These are phyloP conservation scores for Penicillium psychrosexuale DNA, from an alignment of 2,329 filamentous ascomycete species.

Conservation along the genomic window DNA sequence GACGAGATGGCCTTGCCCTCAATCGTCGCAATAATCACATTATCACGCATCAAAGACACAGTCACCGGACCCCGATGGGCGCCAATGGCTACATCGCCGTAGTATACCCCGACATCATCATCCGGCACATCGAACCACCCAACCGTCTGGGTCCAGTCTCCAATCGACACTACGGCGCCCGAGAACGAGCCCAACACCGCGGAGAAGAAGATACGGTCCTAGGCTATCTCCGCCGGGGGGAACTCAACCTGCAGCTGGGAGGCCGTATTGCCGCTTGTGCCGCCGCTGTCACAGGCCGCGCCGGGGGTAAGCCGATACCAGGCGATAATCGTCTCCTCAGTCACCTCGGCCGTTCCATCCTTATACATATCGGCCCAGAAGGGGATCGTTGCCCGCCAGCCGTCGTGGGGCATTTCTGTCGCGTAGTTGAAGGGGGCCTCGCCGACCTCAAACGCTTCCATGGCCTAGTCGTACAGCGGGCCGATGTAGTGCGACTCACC, in stretches of 20 bases:
- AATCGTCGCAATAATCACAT: neutral
- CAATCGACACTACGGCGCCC: neutral
- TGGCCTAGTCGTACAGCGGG: neutral
- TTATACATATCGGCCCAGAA: constrained; percentile 37
- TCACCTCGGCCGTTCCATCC: constrained; percentile 16
- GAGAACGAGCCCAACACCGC: neutral
- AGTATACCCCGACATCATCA: neutral
- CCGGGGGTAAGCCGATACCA: neutral
- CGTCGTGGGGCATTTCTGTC: neutral
- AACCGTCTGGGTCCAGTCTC: neutral
- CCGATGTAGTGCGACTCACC: constrained; percentile 47
- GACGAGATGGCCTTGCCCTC: neutral
- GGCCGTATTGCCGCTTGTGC: neutral
- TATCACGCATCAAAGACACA: neutral
- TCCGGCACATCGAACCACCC: neutral
- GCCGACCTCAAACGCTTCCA: neutral
- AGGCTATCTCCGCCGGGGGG: neutral
- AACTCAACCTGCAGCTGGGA: constrained; percentile 4
- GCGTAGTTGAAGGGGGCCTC: neutral
- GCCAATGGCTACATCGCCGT: neutral
- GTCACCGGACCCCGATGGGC: neutral
- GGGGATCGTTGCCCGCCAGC: constrained; percentile 14
- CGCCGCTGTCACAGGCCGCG: neutral
- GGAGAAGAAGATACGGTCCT: neutral
- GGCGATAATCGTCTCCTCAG: neutral